Conservation (phyloP, 805 yeast genomes). For the Candida loeiensis region DNA sequence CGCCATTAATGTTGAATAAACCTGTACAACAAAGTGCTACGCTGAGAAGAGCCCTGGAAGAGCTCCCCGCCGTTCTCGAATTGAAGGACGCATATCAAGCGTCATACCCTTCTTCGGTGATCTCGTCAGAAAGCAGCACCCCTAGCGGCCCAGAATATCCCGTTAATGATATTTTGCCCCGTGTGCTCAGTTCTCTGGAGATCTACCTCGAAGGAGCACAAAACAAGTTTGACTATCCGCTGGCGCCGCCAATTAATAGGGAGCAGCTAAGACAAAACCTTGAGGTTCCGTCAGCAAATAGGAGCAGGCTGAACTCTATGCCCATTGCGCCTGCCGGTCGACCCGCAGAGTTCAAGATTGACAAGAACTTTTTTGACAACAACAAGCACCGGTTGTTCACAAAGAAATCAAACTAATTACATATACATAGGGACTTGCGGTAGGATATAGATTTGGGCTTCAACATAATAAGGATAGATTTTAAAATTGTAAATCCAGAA, state of each 20-base stretch:
- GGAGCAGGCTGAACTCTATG: not conserved
- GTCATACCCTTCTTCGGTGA: not conserved
- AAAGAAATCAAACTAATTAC: no score
- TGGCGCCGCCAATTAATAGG: not conserved
- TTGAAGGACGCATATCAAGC: not conserved
- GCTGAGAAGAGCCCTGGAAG: not conserved
- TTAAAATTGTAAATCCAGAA: no score
- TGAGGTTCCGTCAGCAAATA: not conserved
- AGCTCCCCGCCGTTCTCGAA: not conserved
- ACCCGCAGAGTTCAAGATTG: slow-evolving; percentile 7
- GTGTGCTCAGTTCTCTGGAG: not conserved
- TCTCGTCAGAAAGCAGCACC: not conserved
- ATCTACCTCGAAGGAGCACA: slow-evolving; percentile 7
- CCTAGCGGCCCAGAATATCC: not conserved
- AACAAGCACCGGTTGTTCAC: slow-evolving; percentile 12
- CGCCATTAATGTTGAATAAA: not conserved
- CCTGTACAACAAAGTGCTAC: not conserved
- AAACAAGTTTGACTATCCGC: slow-evolving; percentile 3
- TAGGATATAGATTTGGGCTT: no score
- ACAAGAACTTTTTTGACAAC: slow-evolving; percentile 8
- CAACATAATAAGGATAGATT: no score
- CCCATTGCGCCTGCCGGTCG: not conserved
- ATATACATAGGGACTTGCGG: no score
- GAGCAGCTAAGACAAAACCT: not conserved
- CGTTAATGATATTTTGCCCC: not conserved